Evolutionary conservation across 768 basidiomycete genomes (phyloP).

Genomic region (Antrodiella citrinella): DNA sequence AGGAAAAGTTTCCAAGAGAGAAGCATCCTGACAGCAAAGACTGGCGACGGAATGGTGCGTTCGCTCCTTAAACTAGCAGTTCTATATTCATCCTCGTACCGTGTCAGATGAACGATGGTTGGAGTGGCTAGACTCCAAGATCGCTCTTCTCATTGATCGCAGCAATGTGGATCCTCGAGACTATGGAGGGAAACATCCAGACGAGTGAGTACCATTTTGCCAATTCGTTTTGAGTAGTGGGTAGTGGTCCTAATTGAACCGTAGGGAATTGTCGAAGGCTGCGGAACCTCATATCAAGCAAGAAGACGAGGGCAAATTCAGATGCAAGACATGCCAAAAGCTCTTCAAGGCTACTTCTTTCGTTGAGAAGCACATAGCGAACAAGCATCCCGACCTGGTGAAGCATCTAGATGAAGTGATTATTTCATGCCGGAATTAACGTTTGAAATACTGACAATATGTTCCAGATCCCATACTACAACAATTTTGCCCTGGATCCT

Average conservation of each 20-base stretch:
- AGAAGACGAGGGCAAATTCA: conserved; percentile 94
- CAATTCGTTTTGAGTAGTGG: conserved; percentile 4
- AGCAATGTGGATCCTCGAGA: conserved; percentile 78
- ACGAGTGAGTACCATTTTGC: conserved; percentile 62
- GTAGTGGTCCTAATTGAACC: conserved; percentile 10
- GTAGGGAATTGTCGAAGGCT: conserved; percentile 73
- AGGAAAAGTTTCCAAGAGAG: conserved; percentile 29
- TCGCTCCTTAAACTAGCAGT: conserved; percentile 7
- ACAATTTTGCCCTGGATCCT: conserved; percentile 95
- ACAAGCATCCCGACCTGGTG: conserved; percentile 87
- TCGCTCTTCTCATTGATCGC: conserved; percentile 72
- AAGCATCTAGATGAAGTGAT: conserved; percentile 79
- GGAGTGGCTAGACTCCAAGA: conserved; percentile 81
- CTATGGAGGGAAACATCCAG: conserved; percentile 83
- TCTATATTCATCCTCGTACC: conserved; percentile 5
- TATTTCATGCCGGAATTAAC: conserved; percentile 4
- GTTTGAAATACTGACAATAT: conserved; percentile 1
- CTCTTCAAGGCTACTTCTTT: conserved; percentile 96
- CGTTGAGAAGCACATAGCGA: conserved; percentile 94
- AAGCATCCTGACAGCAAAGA: conserved; percentile 33
- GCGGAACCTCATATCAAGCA: conserved; percentile 81
- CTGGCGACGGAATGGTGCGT: conserved; percentile 63
- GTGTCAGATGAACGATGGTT: conserved; percentile 77
- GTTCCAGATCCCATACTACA: conserved; percentile 79
- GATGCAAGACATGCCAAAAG: conserved; percentile 95